phyloP scores from a whole-genome alignment of 257 asterid genomes.

The Scutellaria galericulata region DNA sequence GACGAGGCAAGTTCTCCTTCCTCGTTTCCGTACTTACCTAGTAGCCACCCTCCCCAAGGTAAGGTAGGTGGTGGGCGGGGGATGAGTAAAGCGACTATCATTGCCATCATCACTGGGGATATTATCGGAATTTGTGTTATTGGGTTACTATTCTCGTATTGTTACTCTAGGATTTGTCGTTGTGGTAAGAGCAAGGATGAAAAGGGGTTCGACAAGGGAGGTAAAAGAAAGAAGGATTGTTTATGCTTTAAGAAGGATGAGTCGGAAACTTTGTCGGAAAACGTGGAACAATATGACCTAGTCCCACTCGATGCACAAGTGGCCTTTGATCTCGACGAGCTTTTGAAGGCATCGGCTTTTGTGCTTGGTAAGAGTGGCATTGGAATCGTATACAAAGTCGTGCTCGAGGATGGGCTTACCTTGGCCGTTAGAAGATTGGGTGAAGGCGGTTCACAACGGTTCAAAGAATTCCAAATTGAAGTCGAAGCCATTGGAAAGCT shows the following conservation, averaged over 20 bases:
- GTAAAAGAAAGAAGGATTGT: constrained; percentile 60
- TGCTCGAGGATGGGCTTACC: constrained; percentile 77
- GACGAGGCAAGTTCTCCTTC: constrained; percentile 60
- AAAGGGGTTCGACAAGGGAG: constrained; percentile 58
- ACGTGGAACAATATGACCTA: constrained; percentile 72
- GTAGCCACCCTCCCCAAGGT: constrained; percentile 52
- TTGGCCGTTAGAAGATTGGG: constrained; percentile 91
- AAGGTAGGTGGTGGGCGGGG: constrained; percentile 48
- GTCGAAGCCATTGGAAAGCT: constrained; percentile 94
- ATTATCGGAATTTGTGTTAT: constrained; percentile 74
- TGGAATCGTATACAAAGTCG: constrained; percentile 92
- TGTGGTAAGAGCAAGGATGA: constrained; percentile 55
- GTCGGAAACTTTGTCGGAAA: constrained; percentile 76
- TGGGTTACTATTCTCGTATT: constrained; percentile 74
- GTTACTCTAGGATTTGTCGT: constrained; percentile 61
- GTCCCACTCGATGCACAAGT: constrained; percentile 73
- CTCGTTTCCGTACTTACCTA: constrained; percentile 66
- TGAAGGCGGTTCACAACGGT: constrained; percentile 91
- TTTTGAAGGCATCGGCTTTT: constrained; percentile 90
- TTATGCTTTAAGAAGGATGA: constrained; percentile 82
- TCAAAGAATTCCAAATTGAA: constrained; percentile 83
- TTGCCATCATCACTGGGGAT: constrained; percentile 74
- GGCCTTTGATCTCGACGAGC: constrained; percentile 85
- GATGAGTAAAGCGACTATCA: constrained; percentile 57
- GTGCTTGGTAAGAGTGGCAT: constrained; percentile 90